phyloP scores from a whole-genome alignment of 345 rosid genomes.

The Eucalyptus regnans region DNA sequence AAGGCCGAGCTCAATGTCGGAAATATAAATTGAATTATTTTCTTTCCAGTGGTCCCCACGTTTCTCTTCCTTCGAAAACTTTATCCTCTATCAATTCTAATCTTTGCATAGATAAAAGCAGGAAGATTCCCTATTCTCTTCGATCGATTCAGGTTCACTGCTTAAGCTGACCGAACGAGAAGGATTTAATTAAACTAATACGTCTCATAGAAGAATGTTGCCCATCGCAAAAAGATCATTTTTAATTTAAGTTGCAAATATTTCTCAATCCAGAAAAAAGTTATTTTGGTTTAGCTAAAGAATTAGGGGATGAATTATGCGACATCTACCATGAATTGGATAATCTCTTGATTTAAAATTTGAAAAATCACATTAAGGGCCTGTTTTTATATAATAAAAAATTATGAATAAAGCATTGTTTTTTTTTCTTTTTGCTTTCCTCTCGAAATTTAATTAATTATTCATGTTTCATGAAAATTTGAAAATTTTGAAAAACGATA shows the following conservation, averaged over 20 bases:
- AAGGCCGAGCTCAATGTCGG: background rate
- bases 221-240: background rate
- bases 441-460: background rate
- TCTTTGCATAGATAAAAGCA: background rate
- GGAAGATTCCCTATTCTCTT: background rate
- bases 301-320: background rate
- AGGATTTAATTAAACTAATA: background rate
- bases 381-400: background rate
- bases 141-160: background rate
- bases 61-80: background rate
- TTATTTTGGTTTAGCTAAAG: background rate
- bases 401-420: background rate
- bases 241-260: background rate
- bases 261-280: background rate
- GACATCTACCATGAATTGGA: background rate
- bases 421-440: background rate
- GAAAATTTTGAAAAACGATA: background rate
- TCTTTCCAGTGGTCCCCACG: background rate
- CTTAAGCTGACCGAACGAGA: background rate
- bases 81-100: background rate
- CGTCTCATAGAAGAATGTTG: background rate
- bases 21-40: background rate
- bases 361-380: background rate
- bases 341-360: background rate
- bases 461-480: rapidly evolving